Conservation (phyloP, 2,329 filamentous ascomycete genomes). For the Malbranchea zuffiana region DNA sequence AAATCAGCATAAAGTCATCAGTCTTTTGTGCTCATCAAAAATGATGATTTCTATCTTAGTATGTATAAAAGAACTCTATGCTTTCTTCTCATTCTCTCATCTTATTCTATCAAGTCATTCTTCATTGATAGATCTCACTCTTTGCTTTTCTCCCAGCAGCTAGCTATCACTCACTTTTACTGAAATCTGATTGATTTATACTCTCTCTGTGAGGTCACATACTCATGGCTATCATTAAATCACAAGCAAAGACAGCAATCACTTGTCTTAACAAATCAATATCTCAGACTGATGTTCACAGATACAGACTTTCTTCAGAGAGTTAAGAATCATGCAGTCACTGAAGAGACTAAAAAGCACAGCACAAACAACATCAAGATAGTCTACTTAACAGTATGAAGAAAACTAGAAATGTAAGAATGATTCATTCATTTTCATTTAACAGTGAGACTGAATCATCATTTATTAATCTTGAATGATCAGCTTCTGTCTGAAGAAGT, state of each 20-base stretch:
- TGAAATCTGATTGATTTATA: not conserved
- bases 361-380: conserved; percentile 1
- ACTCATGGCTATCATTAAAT: not conserved
- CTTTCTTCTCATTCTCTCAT: too few relatives aligned
- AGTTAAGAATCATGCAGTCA: not conserved
- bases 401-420: conserved; percentile 1
- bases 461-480: not conserved
- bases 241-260: too few relatives aligned
- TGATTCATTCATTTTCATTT: not conserved
- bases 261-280: too few relatives aligned
- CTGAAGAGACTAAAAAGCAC: conserved; percentile 1
- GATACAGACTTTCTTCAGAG: conserved; percentile 1
- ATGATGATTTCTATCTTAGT: too few relatives aligned
- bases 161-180: too few relatives aligned
- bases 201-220: not conserved
- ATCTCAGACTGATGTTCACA: not conserved
- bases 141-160: too few relatives aligned
- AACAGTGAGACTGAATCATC: not conserved
- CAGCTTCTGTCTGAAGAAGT: not conserved
- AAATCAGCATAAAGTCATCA: too few relatives aligned
- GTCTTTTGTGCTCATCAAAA: too few relatives aligned
- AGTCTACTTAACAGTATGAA: not conserved
- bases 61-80: too few relatives aligned
- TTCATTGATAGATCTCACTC: too few relatives aligned
- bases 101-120: too few relatives aligned